These are phyloP conservation scores for Amaranthus palmeri DNA, from an alignment of 148 eudicot species.

Conservation along the genomic window DNA sequence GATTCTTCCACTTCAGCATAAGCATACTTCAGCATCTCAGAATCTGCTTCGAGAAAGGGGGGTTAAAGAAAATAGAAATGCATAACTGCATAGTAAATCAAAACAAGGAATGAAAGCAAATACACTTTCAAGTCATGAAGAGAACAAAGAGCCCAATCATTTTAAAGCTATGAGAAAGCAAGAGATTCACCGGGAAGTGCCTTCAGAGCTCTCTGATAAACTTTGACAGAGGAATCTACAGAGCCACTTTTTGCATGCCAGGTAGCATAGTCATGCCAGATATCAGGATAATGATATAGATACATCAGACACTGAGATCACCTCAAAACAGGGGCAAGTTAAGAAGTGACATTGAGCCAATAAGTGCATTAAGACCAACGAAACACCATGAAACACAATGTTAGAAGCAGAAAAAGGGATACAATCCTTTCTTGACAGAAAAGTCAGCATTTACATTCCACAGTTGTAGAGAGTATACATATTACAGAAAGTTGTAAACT, in stretches of 20 bases:
- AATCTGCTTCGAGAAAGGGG: constrained; percentile 39
- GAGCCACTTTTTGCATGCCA: constrained; percentile 98
- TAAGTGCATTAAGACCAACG: constrained; percentile 10
- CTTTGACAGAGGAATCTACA: constrained; percentile 75
- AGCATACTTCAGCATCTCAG: constrained; percentile 82
- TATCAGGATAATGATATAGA: constrained; percentile 96
- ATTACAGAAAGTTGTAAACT: not conserved
- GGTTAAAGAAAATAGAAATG: not conserved
- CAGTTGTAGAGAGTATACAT: not conserved
- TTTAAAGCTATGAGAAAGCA: constrained; percentile 4
- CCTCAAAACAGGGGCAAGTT: constrained; percentile 20
- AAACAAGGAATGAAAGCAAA: constrained; percentile 8
- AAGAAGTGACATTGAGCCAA: not conserved
- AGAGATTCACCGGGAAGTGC: constrained; percentile 85
- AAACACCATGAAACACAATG: constrained; percentile 16
- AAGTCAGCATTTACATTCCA: not conserved
- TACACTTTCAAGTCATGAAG: not conserved
- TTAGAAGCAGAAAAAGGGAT: constrained; percentile 1
- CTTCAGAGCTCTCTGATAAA: constrained; percentile 80
- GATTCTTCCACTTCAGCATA: constrained; percentile 97
- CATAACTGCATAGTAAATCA: not conserved
- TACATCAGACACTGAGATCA: constrained; percentile 90
- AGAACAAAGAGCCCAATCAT: not conserved
- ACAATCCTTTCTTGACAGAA: constrained; percentile 3
- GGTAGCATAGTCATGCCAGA: constrained; percentile 94